These are phyloP conservation scores for Cicer bijugum DNA, from an alignment of 306 rosid species.

Conservation along the genomic window DNA sequence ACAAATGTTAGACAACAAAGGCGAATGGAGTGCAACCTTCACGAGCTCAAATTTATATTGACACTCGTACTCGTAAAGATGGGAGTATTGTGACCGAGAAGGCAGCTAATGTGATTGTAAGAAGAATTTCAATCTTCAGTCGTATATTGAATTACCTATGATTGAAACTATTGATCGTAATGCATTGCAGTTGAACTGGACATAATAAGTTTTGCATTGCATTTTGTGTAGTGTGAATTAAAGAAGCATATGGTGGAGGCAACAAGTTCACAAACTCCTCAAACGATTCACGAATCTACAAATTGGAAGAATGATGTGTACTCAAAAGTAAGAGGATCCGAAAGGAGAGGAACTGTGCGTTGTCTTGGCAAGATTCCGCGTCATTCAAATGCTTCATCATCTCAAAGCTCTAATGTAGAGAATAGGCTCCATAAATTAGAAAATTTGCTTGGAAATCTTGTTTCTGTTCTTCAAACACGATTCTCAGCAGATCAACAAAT, in stretches of 20 bases:
- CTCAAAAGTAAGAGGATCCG: constrained; percentile 4
- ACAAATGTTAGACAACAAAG: constrained; percentile 8
- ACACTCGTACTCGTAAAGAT: constrained; percentile 25
- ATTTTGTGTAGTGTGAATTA: constrained; percentile 27
- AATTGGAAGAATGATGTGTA: constrained; percentile 20
- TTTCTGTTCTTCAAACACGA: constrained; percentile 30
- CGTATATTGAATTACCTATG: constrained; percentile 2
- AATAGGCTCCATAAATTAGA: constrained; percentile 25
- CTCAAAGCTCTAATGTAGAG: background rate
- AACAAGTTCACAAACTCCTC: constrained; percentile 20
- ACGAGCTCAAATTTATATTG: constrained; percentile 30
- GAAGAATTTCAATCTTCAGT: constrained; percentile 15
- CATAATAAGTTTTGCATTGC: background rate
- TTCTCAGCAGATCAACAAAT: constrained; percentile 24
- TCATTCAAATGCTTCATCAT: background rate
- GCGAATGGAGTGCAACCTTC: constrained; percentile 28
- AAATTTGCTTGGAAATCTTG: constrained; percentile 28
- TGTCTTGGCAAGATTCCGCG: constrained; percentile 18
- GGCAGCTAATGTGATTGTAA: constrained; percentile 34
- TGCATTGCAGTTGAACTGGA: constrained; percentile 2
- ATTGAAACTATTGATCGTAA: background rate
- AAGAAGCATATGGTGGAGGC: constrained; percentile 34
- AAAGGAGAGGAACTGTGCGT: constrained; percentile 30
- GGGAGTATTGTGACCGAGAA: constrained; percentile 35
- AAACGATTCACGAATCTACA: constrained; percentile 4